Conservation (phyloP, 208 protist species). For the Eutreptiella sp. region DNA sequence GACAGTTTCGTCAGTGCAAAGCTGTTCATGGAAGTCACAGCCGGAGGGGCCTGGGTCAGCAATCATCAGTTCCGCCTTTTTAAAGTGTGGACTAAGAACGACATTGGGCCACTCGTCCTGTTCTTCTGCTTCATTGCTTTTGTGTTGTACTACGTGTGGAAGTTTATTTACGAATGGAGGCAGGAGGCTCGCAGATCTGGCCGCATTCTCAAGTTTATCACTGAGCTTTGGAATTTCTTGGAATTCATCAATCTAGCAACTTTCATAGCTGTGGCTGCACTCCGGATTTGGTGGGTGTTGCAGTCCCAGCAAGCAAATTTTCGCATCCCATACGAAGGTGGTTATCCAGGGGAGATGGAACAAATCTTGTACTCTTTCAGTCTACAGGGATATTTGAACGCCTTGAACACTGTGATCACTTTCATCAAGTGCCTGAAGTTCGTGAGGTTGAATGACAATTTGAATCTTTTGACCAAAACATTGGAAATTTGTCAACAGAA, state of each 20-base stretch:
- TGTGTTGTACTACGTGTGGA: conserved; percentile 16
- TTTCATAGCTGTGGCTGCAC: conserved; percentile 24
- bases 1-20: conserved; percentile 8
- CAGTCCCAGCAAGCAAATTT: background rate
- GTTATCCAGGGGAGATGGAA: conserved; percentile 10
- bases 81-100: conserved; percentile 17
- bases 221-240: conserved; percentile 29
- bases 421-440: conserved; percentile 34
- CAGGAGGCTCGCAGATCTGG: background rate
- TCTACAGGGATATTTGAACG: background rate
- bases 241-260: conserved; percentile 25
- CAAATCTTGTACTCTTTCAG: conserved; percentile 6
- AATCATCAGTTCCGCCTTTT: conserved; percentile 2
- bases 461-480: conserved; percentile 10
- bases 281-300: conserved; percentile 24
- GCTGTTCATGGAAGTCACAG: conserved; percentile 15
- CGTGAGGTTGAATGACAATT: conserved; percentile 29
- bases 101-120: no score
- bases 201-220: conserved; percentile 14
- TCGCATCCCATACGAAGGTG: conserved; percentile 14
- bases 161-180: conserved; percentile 19
- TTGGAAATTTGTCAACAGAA: conserved; percentile 24
- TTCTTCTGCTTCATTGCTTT: conserved; percentile 24
- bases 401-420: conserved; percentile 21
- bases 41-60: background rate